phyloP scores from a whole-genome alignment of 164 flowering plant genomes.

The Chimonanthus praecox region DNA sequence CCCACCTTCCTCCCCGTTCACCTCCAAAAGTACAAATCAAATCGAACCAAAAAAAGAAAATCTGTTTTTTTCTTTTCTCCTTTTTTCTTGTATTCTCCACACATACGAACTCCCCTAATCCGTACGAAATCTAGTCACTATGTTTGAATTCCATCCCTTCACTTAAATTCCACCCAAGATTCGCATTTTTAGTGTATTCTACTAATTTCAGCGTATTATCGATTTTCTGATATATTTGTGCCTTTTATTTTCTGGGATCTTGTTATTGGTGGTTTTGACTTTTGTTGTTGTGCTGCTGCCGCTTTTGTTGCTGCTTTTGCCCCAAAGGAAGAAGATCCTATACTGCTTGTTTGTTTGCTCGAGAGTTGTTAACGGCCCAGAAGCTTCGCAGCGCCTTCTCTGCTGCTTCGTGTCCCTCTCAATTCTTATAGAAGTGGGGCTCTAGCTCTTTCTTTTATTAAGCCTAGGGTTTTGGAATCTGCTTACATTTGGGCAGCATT shows the following conservation, averaged over 20 bases:
- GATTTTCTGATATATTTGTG: not conserved
- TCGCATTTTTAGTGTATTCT: not conserved
- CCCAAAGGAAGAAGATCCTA: not conserved
- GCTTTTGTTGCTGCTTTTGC: not conserved
- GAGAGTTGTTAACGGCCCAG: not conserved
- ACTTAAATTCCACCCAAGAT: not conserved
- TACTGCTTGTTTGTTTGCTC: not conserved
- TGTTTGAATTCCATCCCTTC: not conserved
- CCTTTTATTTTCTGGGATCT: not conserved
- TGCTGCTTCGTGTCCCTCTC: not conserved
- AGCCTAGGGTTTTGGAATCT: not conserved
- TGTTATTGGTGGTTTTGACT: too few relatives aligned
- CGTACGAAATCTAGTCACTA: not conserved
- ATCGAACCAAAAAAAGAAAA: not conserved
- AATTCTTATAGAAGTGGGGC: not conserved
- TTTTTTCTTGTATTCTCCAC: not conserved
- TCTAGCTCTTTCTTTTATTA: not conserved
- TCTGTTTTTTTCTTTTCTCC: not conserved
- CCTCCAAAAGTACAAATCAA: not conserved
- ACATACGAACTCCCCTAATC: not conserved
- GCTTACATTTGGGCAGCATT: not conserved
- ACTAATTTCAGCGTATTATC: too few relatives aligned
- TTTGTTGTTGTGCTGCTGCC: not conserved
- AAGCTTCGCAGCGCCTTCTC: not conserved
- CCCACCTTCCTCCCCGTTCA: slow-evolving; percentile 3